Percentiles rank a stretch among this genome's conserved stretches.
These are phyloP conservation scores for Dryas integrifolia DNA, from an alignment of 331 rosid species.

Conservation along the genomic window DNA sequence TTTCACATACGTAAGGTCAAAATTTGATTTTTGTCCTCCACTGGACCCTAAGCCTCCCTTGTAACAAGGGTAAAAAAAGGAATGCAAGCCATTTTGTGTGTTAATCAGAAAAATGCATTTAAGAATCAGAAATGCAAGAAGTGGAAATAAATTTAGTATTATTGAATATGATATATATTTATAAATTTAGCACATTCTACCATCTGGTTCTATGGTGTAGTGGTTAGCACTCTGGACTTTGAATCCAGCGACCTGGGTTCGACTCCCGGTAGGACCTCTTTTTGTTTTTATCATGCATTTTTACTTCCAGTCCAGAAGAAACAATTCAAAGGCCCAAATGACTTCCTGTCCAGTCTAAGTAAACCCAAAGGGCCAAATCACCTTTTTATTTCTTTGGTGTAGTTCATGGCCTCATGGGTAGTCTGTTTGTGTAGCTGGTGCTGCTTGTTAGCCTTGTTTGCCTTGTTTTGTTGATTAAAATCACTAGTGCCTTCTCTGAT, in stretches of 20 bases:
- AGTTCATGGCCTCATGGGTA: neutral
- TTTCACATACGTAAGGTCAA: too few relatives aligned
- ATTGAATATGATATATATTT: too few relatives aligned
- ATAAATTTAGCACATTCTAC: fast-evolving
- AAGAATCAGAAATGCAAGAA: too few relatives aligned
- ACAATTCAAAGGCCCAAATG: neutral
- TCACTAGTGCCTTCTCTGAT: too few relatives aligned
- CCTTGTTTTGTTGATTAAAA: too few relatives aligned
- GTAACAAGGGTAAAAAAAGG: too few relatives aligned
- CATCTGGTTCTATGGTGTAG: slow-evolving; percentile 66
- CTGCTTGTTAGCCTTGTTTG: too few relatives aligned
- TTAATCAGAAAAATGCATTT: too few relatives aligned
- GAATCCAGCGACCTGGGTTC: slow-evolving; percentile 80
- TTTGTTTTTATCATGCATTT: neutral
- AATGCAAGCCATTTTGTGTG: too few relatives aligned
- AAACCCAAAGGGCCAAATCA: neutral
- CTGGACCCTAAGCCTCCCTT: too few relatives aligned
- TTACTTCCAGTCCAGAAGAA: neutral
- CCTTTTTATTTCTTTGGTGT: neutral
- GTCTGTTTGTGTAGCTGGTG: neutral
- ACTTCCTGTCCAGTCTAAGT: neutral
- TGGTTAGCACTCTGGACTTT: slow-evolving; percentile 78
- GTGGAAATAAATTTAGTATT: too few relatives aligned
- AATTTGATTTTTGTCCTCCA: too few relatives aligned
- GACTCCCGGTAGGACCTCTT: slow-evolving; percentile 73